phyloP scores from a whole-genome alignment of 768 basidiomycete species.

The Lentinula aciculospora region DNA sequence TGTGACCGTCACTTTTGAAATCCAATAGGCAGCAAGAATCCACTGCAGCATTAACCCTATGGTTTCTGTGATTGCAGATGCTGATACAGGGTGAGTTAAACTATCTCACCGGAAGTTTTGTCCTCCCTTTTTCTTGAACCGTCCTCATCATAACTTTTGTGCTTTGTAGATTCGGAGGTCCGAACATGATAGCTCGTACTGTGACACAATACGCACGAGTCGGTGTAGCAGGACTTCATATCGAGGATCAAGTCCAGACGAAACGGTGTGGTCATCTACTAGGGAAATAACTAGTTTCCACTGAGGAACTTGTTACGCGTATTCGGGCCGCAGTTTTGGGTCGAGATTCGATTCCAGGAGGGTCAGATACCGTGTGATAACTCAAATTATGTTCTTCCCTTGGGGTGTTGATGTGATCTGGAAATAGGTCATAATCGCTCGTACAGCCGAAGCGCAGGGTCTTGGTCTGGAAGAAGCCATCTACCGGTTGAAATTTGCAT shows the following conservation, averaged over 20 bases:
- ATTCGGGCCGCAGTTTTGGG: conserved; percentile 48
- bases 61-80: conserved; percentile 48
- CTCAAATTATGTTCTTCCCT: neutral
- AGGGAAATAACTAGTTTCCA: conserved; percentile 47
- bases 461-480: conserved; percentile 47
- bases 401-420: neutral
- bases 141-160: neutral
- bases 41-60: conserved; percentile 41
- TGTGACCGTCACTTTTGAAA: conserved; percentile 4
- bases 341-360: conserved; percentile 40
- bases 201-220: conserved; percentile 43
- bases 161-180: conserved; percentile 39
- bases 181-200: conserved; percentile 50
- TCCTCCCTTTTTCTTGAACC: neutral
- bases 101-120: too few species aligned
- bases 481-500: conserved; percentile 38
- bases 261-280: conserved; percentile 52
- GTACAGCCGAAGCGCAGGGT: conserved; percentile 48
- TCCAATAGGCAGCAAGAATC: conserved; percentile 36
- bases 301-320: conserved; percentile 43
- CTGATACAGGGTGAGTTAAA: conserved; percentile 54
- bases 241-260: conserved; percentile 53
- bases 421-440: conserved; percentile 38
- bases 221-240: conserved; percentile 48
- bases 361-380: conserved; percentile 27